Evolutionary conservation across 2,329 filamentous ascomycete species (phyloP).

Genomic region (Escovopsis sp.): DNA sequence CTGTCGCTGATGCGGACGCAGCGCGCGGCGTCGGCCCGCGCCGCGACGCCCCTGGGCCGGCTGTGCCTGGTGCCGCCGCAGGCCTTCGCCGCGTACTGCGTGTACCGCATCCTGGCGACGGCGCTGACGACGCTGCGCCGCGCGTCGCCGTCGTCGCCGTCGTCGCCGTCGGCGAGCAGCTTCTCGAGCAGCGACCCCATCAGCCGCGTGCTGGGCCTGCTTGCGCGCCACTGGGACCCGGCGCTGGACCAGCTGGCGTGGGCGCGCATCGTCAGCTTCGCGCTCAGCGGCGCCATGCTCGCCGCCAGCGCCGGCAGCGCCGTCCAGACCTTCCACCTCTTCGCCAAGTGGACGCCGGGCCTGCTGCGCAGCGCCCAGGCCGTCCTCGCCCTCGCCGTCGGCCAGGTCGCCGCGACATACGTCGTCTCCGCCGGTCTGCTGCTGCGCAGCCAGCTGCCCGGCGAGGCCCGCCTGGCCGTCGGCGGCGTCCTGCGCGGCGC

Average conservation of each 20-base stretch:
- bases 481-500: slow-evolving; percentile 65
- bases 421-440: slow-evolving; percentile 69
- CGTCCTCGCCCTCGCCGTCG: slow-evolving; percentile 64
- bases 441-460: slow-evolving; percentile 62
- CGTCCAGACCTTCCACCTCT: slow-evolving; percentile 71
- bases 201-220: slow-evolving; percentile 64
- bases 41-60: slow-evolving; percentile 52
- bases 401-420: slow-evolving; percentile 71
- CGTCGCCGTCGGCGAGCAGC: slow-evolving; percentile 15
- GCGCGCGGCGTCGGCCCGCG: slow-evolving; percentile 48
- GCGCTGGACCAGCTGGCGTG: slow-evolving; percentile 69
- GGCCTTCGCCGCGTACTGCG: slow-evolving; percentile 65
- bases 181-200: slow-evolving; percentile 67
- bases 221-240: slow-evolving; percentile 74
- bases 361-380: slow-evolving; percentile 61
- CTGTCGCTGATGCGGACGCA: slow-evolving; percentile 49
- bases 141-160: slow-evolving; percentile 4
- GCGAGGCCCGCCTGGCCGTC: slow-evolving; percentile 62
- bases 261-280: slow-evolving; percentile 73
- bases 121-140: slow-evolving; percentile 53
- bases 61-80: slow-evolving; percentile 48
- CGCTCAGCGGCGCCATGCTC: slow-evolving; percentile 70
- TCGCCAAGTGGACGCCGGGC: slow-evolving; percentile 58
- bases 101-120: slow-evolving; percentile 68
- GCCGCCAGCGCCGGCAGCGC: slow-evolving; percentile 68